phyloP scores from a whole-genome alignment of 768 basidiomycete species.

The Rhodotorula taiwanensis region DNA sequence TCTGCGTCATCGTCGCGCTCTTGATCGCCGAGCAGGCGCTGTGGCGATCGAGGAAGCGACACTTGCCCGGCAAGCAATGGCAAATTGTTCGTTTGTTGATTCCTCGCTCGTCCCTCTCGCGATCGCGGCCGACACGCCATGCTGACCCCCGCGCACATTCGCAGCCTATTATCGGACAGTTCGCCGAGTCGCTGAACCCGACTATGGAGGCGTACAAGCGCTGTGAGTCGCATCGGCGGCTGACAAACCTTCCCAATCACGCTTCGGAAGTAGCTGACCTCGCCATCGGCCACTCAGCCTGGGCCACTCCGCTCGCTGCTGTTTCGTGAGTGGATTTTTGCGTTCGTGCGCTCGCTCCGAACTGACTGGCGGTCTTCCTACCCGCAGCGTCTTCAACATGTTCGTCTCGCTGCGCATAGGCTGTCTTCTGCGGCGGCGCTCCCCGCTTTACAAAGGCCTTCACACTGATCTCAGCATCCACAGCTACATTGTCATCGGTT shows the following conservation, averaged over 20 bases:
- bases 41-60: conserved; percentile 80
- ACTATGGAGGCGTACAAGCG: conserved; percentile 80
- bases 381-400: conserved; percentile 84
- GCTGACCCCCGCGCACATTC: background rate
- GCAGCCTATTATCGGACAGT: conserved; percentile 91
- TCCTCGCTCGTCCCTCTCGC: background rate
- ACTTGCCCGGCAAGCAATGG: conserved; percentile 60
- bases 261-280: no score
- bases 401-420: conserved; percentile 45
- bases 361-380: background rate
- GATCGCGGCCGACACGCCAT: no score
- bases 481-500: conserved; percentile 98
- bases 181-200: conserved; percentile 79
- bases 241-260: no score
- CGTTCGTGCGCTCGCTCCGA: no score
- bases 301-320: conserved; percentile 81
- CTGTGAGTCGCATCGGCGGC: conserved; percentile 10
- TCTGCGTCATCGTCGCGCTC: conserved; percentile 62
- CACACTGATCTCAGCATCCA: background rate
- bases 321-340: conserved; percentile 51
- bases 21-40: conserved; percentile 79
- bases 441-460: background rate
- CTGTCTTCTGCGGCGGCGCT: background rate
- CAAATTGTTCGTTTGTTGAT: conserved; percentile 27
- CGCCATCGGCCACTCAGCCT: conserved; percentile 53